Base-by-base conservation (phyloP, 352 stramenopile genomes). In the Phytophthora agathidicida region DNA sequence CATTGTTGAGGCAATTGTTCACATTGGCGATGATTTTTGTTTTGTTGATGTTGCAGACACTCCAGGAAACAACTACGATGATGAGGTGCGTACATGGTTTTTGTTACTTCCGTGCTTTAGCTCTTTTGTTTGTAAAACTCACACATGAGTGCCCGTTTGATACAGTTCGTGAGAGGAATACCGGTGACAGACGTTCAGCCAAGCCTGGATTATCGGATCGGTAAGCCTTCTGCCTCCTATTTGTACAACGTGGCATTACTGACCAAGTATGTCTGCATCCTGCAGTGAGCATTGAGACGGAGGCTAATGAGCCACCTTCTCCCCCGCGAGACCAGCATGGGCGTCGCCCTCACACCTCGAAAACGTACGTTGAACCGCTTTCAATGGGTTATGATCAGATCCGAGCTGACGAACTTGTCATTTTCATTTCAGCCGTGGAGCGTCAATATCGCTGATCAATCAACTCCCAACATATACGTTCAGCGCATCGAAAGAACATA, bases 391-490 rank as follows among this genome's bases (percentile, higher is more conserved):
- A 36, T 26, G 6, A 33, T 50, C 77, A 66, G 23, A 45, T 14
- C 10, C 52, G n/a, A 35, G 16, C 28, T 71, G 14, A 75, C 31
- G 8, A 4, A 23, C 9, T 30, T 24, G 6, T 50, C 13, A 20
- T 27, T 46, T 52, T 61, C 28, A 1, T 27, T 63, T 26, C 39
- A 93, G 83, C 38, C 83, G 83, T 13, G 83, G 83, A 3, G 83
- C 83, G 16, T 66, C 75, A 2, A 68, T 73, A 14, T 74, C 73
- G 9, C 53, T 96, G 22, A 93, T 96, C 55, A 76, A 88, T 26
- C 84, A 93, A 43, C 71, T 96, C 7, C 87, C 87, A 20, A 93
- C 83, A 22, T 93, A 93, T 49, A 86, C 77, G 3, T 96, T 85
- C 60, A 82, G 65, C 16, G 42, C 73, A 9, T 60, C 82, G 26